Evolutionary conservation across 192 early-diverging fungal species (phyloP).

Genomic region (Coemansia sp.): DNA sequence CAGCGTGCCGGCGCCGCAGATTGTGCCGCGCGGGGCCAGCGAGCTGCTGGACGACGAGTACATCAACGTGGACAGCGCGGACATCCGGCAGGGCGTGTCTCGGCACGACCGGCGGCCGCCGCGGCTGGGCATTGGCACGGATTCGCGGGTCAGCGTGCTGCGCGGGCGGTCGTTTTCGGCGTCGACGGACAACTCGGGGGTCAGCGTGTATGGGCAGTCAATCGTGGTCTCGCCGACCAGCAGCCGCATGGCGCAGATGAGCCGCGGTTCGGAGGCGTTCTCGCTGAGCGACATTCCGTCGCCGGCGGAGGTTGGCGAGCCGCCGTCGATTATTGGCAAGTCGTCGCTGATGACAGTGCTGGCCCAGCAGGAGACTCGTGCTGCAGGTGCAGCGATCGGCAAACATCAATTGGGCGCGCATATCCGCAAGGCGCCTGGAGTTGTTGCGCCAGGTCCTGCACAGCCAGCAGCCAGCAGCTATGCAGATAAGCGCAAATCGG

Average conservation of each 20-base stretch:
- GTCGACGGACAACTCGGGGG: not conserved
- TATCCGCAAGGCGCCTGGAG: constrained; percentile 18
- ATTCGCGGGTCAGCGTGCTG: constrained; percentile 1
- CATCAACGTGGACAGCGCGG: not conserved
- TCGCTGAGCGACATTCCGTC: constrained; percentile 20
- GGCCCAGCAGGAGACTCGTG: constrained; percentile 8
- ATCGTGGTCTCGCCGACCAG: constrained; percentile 13
- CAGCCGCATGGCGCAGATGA: not conserved
- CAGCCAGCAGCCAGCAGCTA: not conserved
- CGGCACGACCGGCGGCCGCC: not conserved
- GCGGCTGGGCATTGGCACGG: not conserved
- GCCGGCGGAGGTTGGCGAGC: constrained; percentile 4
- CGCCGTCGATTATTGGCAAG: constrained; percentile 25
- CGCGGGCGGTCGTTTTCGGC: constrained; percentile 14
- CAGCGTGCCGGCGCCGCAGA: constrained; percentile 33
- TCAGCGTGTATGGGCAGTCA: not conserved
- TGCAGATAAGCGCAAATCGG: constrained; percentile 16
- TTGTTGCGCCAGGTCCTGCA: not conserved
- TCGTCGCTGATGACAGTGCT: constrained; percentile 21
- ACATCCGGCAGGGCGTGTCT: not conserved
- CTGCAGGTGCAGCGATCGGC: not conserved
- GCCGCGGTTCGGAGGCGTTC: constrained; percentile 7
- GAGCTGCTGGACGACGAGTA: constrained; percentile 2
- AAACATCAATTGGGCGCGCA: not conserved
- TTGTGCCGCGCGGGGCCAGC: constrained; percentile 12